Evolutionary conservation across 2,329 filamentous ascomycete genomes (phyloP).

Genomic region (Aspergillus chevalieri): DNA sequence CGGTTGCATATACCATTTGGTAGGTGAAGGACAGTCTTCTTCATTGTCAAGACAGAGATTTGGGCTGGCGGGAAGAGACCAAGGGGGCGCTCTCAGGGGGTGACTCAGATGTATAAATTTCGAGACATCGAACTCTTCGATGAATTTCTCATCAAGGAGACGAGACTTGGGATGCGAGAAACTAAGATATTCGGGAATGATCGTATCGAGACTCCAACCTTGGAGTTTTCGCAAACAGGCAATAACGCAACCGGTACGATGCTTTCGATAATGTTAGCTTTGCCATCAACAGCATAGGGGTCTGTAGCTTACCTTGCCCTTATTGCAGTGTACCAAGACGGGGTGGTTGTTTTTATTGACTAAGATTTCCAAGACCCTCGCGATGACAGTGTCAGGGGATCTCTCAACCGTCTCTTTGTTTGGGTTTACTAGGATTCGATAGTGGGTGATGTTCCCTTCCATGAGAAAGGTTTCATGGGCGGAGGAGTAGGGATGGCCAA

Average conservation of each 20-base stretch:
- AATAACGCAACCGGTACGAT: conserved; percentile 85
- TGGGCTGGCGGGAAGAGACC: conserved; percentile 6
- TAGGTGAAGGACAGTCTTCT: background rate
- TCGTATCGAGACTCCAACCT: conserved; percentile 57
- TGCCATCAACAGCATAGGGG: background rate
- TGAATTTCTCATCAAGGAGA: conserved; percentile 25
- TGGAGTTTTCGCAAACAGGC: conserved; percentile 69
- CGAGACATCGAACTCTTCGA: conserved; percentile 19
- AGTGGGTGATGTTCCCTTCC: conserved; percentile 62
- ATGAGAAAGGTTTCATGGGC: conserved; percentile 56
- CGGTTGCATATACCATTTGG: background rate
- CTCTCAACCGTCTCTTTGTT: conserved; percentile 69
- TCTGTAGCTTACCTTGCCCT: conserved; percentile 61
- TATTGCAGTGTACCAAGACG: conserved; percentile 85
- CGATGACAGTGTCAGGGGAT: conserved; percentile 63
- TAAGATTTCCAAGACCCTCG: conserved; percentile 63
- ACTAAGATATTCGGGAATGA: conserved; percentile 66
- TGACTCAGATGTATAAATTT: conserved; percentile 14
- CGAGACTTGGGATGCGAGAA: conserved; percentile 52
- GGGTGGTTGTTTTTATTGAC: conserved; percentile 70
- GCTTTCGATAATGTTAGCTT: conserved; percentile 42
- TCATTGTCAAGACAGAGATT: conserved; percentile 1
- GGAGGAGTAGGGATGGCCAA: conserved; percentile 53
- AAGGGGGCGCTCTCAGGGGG: conserved; percentile 11
- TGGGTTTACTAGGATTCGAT: conserved; percentile 72